Base-by-base conservation (phyloP, 176 grass and related monocot genomes). In the Chloris gayana region DNA sequence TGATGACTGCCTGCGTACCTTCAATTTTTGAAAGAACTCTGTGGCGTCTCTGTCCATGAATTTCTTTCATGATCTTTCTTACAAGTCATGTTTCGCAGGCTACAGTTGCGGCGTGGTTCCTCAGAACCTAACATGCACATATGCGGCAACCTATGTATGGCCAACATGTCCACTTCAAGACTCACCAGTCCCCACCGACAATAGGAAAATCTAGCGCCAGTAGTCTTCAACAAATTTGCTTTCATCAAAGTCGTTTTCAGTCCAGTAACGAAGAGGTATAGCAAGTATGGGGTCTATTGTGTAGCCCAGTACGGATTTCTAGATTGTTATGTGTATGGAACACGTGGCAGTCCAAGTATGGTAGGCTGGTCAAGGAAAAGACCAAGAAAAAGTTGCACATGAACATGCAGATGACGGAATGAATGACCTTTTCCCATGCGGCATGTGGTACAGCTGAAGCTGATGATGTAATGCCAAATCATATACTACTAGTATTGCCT, bases 11-110 rank as follows among this genome's bases (percentile, higher is more conserved):
- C 14, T 74, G 13, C 32, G 51, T 38, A 49, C 12, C 14, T 47
- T 34, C 1, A 26, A 4, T 82, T 73, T 64, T 69, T 4, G 0
- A 24, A 64, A 71, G 50, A 66, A 34, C 26, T 33, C 26, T 15
- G 35, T 14, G 4, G 46, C 5, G 14, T 50, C 47, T 5, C 14
- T 19, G 5, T 7, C n/a, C 15, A 77, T 56, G 9, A 7, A 41
- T 66, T 58, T 42, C 81, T 57, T 13, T 14, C 26, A 76, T 74
- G 18, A 50, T n/a, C 51, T 76, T 85, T 25, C 82, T 80, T 89
- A 24, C 72, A 79, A 64, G 64, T 51, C 35, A 88, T 69, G 69
- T 29, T 44, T 50, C 69, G 75, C 75, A 74, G n/a, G 39, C 3
- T 25, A 33, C n/a, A 39, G 19, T 45, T 33, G 69, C 32, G 8